phyloP scores from a whole-genome alignment of 108 stramenopile species.

The Bacterosira constricta region DNA sequence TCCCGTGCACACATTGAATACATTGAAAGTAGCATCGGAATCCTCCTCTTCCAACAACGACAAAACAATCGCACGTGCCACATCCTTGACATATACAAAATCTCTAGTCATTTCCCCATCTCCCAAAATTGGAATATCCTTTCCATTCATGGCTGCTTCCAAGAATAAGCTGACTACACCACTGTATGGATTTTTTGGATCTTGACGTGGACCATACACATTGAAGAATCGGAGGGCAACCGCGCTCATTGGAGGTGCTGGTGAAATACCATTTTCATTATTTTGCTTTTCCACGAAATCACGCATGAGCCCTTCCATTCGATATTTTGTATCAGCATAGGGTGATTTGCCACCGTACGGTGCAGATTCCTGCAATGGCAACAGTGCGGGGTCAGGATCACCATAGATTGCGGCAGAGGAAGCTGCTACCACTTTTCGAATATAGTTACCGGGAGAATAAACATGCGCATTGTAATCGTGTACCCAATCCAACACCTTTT shows the following conservation, averaged over 20 bases:
- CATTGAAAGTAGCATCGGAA: constrained; percentile 61
- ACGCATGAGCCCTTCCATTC: constrained; percentile 81
- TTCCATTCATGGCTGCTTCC: constrained; percentile 73
- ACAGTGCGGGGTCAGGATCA: constrained; percentile 40
- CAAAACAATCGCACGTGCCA: constrained; percentile 87
- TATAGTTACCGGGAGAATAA: not conserved
- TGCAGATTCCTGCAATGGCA: constrained; percentile 45
- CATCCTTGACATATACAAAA: constrained; percentile 97
- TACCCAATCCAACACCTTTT: constrained; percentile 54
- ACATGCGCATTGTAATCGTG: constrained; percentile 26
- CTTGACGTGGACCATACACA: constrained; percentile 83
- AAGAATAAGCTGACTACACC: constrained; percentile 60
- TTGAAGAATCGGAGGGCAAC: constrained; percentile 88
- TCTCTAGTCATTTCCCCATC: constrained; percentile 96
- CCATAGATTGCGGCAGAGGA: constrained; percentile 51
- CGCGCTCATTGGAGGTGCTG: constrained; percentile 57
- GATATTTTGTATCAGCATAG: constrained; percentile 86
- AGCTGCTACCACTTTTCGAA: constrained; percentile 43
- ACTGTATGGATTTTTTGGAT: constrained; percentile 68
- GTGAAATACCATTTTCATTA: constrained; percentile 5
- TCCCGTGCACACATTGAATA: constrained; percentile 86
- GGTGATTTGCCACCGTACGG: constrained; percentile 78
- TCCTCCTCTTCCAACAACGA: constrained; percentile 45
- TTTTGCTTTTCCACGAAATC: constrained; percentile 51
- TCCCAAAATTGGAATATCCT: constrained; percentile 93